Conservation (phyloP, 202 grass and related monocot genomes). For the Hordeum pubiflorum region DNA sequence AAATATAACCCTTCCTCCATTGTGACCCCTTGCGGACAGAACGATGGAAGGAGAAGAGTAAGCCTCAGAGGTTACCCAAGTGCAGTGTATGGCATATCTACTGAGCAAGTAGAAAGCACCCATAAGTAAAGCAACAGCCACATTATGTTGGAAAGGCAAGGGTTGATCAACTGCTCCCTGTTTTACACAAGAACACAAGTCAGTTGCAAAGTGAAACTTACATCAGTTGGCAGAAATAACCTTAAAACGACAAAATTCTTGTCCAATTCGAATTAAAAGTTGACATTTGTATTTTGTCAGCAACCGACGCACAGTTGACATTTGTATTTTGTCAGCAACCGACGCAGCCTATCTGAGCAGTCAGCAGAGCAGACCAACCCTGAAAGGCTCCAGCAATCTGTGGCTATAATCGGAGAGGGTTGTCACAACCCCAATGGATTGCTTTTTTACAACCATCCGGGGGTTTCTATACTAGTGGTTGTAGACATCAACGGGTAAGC, state of each 20-base stretch:
- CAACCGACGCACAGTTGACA: neutral
- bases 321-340: neutral
- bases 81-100: conserved; percentile 93
- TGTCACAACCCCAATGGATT: neutral
- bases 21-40: conserved; percentile 72
- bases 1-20: conserved; percentile 88
- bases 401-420: neutral
- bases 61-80: conserved; percentile 97
- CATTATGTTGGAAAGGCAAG: conserved; percentile 81
- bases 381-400: neutral
- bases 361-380: neutral
- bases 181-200: conserved; percentile 23
- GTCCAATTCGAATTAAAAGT: neutral
- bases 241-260: neutral
- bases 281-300: neutral
- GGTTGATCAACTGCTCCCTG: conserved; percentile 79
- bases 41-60: conserved; percentile 99
- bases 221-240: neutral
- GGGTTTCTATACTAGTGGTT: neutral
- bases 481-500: neutral
- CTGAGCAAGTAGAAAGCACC: conserved; percentile 91
- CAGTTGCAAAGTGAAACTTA: neutral
- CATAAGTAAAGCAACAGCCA: conserved; percentile 62
- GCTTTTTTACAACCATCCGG: neutral
- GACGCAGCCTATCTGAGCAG: neutral